A percentile compares a stretch with the other conserved stretches of the same genome.
phyloP scores from a whole-genome alignment of 148 eudicot species.

The Vaccinium macrocarpon region DNA sequence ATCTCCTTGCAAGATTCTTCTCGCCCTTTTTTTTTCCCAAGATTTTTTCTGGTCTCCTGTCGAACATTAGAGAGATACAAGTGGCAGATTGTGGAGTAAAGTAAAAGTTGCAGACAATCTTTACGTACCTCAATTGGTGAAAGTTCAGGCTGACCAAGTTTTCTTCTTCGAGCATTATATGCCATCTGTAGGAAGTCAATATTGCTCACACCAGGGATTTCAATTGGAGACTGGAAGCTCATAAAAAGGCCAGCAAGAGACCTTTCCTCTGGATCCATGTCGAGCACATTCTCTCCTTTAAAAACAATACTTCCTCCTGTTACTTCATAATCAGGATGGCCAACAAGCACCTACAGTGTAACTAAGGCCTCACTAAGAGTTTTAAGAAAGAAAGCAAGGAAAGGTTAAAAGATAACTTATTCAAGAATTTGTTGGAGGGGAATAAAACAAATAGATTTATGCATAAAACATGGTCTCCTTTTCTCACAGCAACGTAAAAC shows the following conservation, averaged over 20 bases:
- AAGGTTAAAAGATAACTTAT: too few relatives aligned
- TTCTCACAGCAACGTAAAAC: not conserved
- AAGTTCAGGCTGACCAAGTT: slow-evolving; percentile 83
- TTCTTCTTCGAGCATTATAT: slow-evolving; percentile 84
- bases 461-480: not conserved
- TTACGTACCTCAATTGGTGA: slow-evolving; percentile 77
- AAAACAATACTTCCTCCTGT: slow-evolving; percentile 74
- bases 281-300: slow-evolving; percentile 89
- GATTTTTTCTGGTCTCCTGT: not conserved
- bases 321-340: slow-evolving; percentile 97
- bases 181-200: slow-evolving; percentile 86
- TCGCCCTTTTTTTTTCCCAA: not conserved
- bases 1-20: not conserved
- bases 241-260: slow-evolving; percentile 88
- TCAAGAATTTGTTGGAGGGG: not conserved
- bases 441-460: not conserved
- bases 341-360: slow-evolving; percentile 75
- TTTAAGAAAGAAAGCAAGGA: not conserved
- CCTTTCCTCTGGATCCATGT: slow-evolving; percentile 96
- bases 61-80: not conserved
- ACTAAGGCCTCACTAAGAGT: not conserved
- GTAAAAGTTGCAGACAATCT: not conserved
- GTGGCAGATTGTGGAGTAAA: not conserved
- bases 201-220: slow-evolving; percentile 95
- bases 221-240: slow-evolving; percentile 98